Evolutionary conservation across 768 basidiomycete species (phyloP).

Genomic region (Boletus bicolor): DNA sequence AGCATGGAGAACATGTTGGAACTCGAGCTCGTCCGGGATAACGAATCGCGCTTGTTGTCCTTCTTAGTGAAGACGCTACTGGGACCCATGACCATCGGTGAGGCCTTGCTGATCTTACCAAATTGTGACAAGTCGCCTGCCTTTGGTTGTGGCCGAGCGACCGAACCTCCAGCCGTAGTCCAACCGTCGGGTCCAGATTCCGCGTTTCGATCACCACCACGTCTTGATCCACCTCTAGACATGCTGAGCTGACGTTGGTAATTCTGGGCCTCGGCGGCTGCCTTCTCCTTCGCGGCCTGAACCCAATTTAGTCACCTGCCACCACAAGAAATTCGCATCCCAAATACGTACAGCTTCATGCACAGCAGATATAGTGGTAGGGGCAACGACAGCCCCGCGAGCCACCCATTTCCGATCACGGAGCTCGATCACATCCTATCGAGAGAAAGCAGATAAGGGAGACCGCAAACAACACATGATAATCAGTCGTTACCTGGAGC

Average conservation of each 20-base stretch:
- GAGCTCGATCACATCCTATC: constrained; percentile 86
- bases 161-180: constrained; percentile 61
- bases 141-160: constrained; percentile 61
- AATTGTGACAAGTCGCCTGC: constrained; percentile 86
- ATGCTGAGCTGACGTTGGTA: constrained; percentile 65
- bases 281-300: constrained; percentile 82
- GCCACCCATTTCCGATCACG: constrained; percentile 79
- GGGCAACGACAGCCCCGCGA: constrained; percentile 70
- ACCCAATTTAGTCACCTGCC: constrained; percentile 4
- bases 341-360: constrained; percentile 69
- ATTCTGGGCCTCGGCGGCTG: constrained; percentile 56
- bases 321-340: neutral
- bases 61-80: constrained; percentile 82
- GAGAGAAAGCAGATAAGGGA: neutral
- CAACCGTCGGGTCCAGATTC: constrained; percentile 82
- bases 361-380: constrained; percentile 84
- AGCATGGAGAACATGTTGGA: constrained; percentile 91
- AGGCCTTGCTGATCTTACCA: constrained; percentile 77
- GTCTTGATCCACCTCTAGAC: constrained; percentile 88
- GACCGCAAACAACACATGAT: neutral
- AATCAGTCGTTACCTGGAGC: constrained; percentile 70
- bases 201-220: constrained; percentile 69
- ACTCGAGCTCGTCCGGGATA: constrained; percentile 76
- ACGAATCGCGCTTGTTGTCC: constrained; percentile 62
- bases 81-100: constrained; percentile 77